Evolutionary conservation across 2,329 filamentous ascomycete species (phyloP).

Genomic region (Calonectria crousiana): DNA sequence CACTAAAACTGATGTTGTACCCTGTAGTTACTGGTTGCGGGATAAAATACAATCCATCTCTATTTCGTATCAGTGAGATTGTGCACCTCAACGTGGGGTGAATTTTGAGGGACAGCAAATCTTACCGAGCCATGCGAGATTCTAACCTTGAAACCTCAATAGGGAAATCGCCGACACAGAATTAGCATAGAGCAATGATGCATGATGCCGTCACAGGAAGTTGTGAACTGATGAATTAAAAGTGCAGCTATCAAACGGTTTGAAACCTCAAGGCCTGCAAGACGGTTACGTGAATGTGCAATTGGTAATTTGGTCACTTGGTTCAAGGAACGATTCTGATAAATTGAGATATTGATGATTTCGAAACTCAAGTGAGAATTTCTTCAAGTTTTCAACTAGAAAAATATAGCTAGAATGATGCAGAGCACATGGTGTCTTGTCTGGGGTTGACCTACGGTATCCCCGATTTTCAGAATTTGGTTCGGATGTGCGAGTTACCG

Average conservation of each 20-base stretch:
- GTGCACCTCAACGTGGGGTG: background rate
- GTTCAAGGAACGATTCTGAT: background rate
- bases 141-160: background rate
- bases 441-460: background rate
- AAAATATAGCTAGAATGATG: background rate
- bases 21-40: background rate
- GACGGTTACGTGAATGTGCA: no score
- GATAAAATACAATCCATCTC: background rate
- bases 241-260: background rate
- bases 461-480: background rate
- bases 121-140: background rate
- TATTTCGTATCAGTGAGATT: background rate
- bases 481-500: background rate
- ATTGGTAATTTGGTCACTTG: background rate
- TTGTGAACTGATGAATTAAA: background rate
- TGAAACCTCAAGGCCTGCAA: background rate
- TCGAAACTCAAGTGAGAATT: no score
- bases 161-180: background rate
- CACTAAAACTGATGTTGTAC: background rate
- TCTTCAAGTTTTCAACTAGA: no score
- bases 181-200: background rate
- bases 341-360: background rate
- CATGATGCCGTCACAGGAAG: background rate
- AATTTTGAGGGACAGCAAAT: background rate
- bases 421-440: background rate